These are phyloP conservation scores for Lactifluus volemus DNA, from an alignment of 768 basidiomycete species.

Conservation along the genomic window DNA sequence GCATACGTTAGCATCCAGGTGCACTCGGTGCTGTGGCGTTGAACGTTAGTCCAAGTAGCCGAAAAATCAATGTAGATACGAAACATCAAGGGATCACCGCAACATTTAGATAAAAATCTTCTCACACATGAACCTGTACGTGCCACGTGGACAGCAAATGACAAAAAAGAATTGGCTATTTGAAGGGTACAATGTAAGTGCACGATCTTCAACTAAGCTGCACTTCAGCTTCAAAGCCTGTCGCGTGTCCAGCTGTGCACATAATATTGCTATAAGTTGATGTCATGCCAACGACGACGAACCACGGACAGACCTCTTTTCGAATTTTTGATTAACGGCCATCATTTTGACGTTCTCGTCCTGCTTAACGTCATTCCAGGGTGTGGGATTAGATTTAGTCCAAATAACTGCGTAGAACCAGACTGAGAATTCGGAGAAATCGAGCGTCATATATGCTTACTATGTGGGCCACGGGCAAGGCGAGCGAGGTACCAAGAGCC, in stretches of 20 bases:
- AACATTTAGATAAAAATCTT: not conserved
- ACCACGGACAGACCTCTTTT: constrained; percentile 47
- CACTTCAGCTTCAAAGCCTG: constrained; percentile 41
- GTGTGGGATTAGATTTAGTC: constrained; percentile 69
- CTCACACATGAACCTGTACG: not conserved
- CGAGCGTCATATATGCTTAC: constrained; percentile 20
- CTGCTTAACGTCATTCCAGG: constrained; percentile 78
- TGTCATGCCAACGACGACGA: constrained; percentile 3
- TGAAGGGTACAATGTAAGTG: constrained; percentile 5
- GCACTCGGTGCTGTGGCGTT: not conserved
- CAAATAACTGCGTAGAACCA: constrained; percentile 38
- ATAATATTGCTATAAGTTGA: not conserved
- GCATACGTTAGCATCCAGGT: not conserved
- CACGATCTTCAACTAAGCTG: not conserved
- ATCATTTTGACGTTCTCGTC: constrained; percentile 68
- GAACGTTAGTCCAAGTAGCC: not conserved
- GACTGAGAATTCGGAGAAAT: constrained; percentile 7
- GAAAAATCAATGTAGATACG: not conserved
- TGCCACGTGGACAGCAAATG: not conserved
- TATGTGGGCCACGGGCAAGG: constrained; percentile 36
- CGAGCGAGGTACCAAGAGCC: constrained; percentile 36
- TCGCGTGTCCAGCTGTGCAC: constrained; percentile 61
- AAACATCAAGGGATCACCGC: not conserved
- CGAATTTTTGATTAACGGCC: constrained; percentile 63
- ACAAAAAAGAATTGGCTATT: constrained; percentile 1